Evolutionary conservation across 331 rosid genomes (phyloP), one percentile per base, ranked within the genome.

Genomic region (Arachis monticola): DNA sequence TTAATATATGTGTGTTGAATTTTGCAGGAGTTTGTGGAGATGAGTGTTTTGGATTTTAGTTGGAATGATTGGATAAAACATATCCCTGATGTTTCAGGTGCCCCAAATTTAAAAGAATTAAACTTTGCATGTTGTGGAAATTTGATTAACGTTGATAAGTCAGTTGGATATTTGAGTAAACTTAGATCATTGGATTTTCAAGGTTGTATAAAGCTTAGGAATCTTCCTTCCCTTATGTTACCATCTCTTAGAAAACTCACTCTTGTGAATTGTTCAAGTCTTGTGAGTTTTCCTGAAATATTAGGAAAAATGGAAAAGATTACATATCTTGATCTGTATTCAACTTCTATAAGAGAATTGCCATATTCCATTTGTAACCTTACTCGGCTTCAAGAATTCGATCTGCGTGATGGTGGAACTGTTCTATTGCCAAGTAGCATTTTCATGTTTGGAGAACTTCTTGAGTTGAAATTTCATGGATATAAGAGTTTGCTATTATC

Each of bases 381-480:
- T 51, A 51, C 17, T 4, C 1, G 8, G 4, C 57, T 51, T 11
- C 1, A 4, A 3, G 2, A 12, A 1, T 11, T 51, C 0, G 0
- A 0, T 3, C 5, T 51, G 17, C 3, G 1, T 3, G 57, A 8
- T 9, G 11, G 13, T 10, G 14, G 14, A 50, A 50, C 4, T 4
- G 2, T 51, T 3, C 7, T 3, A 5, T 51, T 51, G 5, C 57
- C 57, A 51, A 11, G 17, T 3, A 12, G 57, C 57, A 51, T 51
- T 35, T 1, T 2, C 7, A 3, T 10, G 57, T 1, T 64, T 11
- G 57, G 64, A 53, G 5, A 52, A 9, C 46, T 51, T 12, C 0
- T 0, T 0, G 0, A 0, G 0, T 2, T 17, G 11, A 0, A 3
- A 9, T 0, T 12, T 12, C 2, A 1, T 1, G 0, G 22, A 22